Evolutionary conservation across 2,329 filamentous ascomycete species (phyloP), one percentile per base, ranked within the genome.

Genomic region (Tolypocladium album): DNA sequence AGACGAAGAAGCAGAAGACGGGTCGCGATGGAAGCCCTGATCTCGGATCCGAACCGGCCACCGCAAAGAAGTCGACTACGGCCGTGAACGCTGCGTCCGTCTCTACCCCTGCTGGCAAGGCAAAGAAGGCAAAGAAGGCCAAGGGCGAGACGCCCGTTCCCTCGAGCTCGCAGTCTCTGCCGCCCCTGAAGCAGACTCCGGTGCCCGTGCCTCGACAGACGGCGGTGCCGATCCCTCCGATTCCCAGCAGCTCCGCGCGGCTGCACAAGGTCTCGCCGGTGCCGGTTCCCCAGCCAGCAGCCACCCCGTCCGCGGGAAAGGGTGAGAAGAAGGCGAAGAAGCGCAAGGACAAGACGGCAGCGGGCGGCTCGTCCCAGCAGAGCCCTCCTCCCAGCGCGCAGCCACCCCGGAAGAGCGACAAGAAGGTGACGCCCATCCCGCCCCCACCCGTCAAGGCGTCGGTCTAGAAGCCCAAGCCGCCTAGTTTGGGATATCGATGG

Each of bases 1-100:
- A 76, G 27, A 75, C 76, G 67, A 72, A 75, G 65, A 74, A 74
- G 60, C 75, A 73, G 65, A 71, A 69, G 65, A 70, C 69, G 43
- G 65, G 64, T 50, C 67, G 70, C 58, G 59, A 53, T 42, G 68
- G 64, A 24, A 75, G 73, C 64, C 72, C 69, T 6, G 73, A 73
- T 55, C 66, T 74, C 11, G 72, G 72, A 38, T 72, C 70, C 5
- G 70, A 70, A 50, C 62, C 60, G 13, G 59, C 63, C 38, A 59
- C 62, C 9, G 43, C 5, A 15, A 72, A 71, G 67, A 73, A 72
- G 64, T n/a, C n/a, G n/a, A n/a, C n/a, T n/a, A 65, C 58, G 17
- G 61, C 63, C 12, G 55, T 61, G 40, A 65, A 40, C 53, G 39
- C 62, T 24, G 40, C 64, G 24, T 61, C 64, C 15, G 63, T 65